Base-by-base conservation (phyloP, 352 stramenopile genomes). In the Blastocystis sp. region DNA sequence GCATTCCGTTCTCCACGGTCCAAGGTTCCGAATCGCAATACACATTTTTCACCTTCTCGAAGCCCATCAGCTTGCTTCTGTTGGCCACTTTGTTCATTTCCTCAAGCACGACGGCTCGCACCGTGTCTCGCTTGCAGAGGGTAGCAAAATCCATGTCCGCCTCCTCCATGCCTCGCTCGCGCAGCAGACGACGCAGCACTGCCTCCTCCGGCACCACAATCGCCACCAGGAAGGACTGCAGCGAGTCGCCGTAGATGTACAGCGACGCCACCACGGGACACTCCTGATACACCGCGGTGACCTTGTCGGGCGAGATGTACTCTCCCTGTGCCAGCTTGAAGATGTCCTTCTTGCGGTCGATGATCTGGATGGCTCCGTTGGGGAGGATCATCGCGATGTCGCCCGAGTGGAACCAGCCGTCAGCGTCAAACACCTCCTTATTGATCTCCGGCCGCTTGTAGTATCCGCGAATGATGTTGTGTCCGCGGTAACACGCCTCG, bases 191-290 rank as follows among this genome's bases (percentile, higher is more conserved):
- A 1, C 69, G 69, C 21, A 95, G 90, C 2, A 91, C 88, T 27
- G 96, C 93, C 75, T 92, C 89, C 69, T 98, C 94, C 0, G 94
- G 94, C 29, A 97, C 93, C 8, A 97, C 88, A 69, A 98, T 89
- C 36, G 91, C 94, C n/a, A 98, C 94, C 2, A 98, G 90, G 76
- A 87, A 92, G 87, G 88, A 96, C 89, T 97, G 92, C 9, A 96
- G 91, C 24, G 93, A 97, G 89, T 98, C 94, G 0, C 95, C 95
- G 87, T 98, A 94, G 29, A 98, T 92, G 87, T 97, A 98, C 48
- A 81, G 8, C 27, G 46, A 65, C 9, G 40, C 21, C 53, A 81
- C 69, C 29, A 81, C 24, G 21, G 69, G 69, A 42, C 69, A 65
- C 86, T 91, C 87, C 89, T 89, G 24, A 32, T 85, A 85, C 36